Base-by-base conservation (phyloP, 176 grass and related monocot species). In the Tuctoria greenei region DNA sequence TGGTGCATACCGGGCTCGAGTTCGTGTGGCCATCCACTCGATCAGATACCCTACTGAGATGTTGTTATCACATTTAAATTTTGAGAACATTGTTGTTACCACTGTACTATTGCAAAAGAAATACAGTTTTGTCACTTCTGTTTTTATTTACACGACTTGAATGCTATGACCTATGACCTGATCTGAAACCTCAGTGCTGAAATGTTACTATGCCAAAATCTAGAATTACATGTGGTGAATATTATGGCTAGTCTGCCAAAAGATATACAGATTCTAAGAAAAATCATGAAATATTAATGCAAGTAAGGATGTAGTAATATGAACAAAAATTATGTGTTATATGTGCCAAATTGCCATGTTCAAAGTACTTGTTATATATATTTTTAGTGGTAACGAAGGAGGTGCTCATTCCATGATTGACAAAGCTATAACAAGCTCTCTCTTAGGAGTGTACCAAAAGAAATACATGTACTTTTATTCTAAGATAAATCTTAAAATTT, bases 21-120 rank as follows among this genome's bases (percentile, higher is more conserved):
- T 49, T 3, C 31, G 31, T 31, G 31, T 31, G 6, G 5, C 49
- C 47, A 51, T 51, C 17, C 47, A 20, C 49, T 52, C 20, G 0
- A 23, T n/a, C 8, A 2, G n/a, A 55, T 21, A n/a, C 52, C n/a
- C 52, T 4, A 23, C n/a, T 55, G 52, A 55, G 8, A 55, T 55
- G 52, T n/a, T 55, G 52, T 55, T 40, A 12, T 60, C 6, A 27
- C 1, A 1, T 50, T 61, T 10, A 73, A 21, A 15, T 4, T 21
- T 59, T 56, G 51, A 69, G 3, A 69, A 38, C 47, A 55, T 49
- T 66, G 37, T 51, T n/a, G 13, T 10, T 49, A 47, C 58, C 73
- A 17, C 31, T 79, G 8, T 67, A 67, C 27, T 73, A 46, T 74
- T 67, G 34, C 34, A 41, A 57, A 43, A 79, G 41, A 45, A 28